Evolutionary conservation across 768 basidiomycete species (phyloP), one percentile per base, ranked within the genome.

Genomic region (Crassisporium funariophilum): DNA sequence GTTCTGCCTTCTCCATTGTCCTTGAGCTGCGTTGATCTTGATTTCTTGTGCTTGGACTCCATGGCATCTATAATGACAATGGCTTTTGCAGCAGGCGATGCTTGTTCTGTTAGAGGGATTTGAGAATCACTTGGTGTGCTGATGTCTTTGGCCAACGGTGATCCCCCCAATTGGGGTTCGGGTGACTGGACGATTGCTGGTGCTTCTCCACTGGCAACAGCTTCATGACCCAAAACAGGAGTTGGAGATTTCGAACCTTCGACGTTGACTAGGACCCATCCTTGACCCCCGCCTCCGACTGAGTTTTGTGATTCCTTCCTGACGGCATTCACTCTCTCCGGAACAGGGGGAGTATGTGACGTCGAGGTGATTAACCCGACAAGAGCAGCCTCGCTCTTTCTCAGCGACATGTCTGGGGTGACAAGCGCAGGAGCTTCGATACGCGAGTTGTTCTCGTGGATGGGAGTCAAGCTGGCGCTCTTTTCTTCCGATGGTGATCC

Each of bases 261-360:
- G 12, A 84, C 76, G 41, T 82, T 84, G 27, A 85, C 78, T 19
- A 85, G 66, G 2, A 85, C 83, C 83, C 83, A 85, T 19, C 83
- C 83, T 55, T 79, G 69, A 12, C 76, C 75, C 35, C 68, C 72
- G 33, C 68, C 68, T 37, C 66, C 40, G 19, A 19, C 11, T 31
- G 48, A 36, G 67, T 47, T 58, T 54, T 31, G 29, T 11, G 41
- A 57, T 59, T 20, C 59, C 65, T 33, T 68, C 56, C 55, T 69
- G 63, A 46, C 29, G 19, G 58, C 40, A 38, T 49, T 52, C 46
- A 63, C 38, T 21, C 35, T 57, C 34, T 43, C 57, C 47, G 41
- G 50, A 42, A 44, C 35, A 20, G 64, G 62, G 9, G 62, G 54
- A 8, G 49, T 40, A 20, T 60, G 59, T 22, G 57, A 54, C 11